Base-by-base conservation (phyloP, 805 yeast species). In the Metschnikowia cerradonensis region DNA sequence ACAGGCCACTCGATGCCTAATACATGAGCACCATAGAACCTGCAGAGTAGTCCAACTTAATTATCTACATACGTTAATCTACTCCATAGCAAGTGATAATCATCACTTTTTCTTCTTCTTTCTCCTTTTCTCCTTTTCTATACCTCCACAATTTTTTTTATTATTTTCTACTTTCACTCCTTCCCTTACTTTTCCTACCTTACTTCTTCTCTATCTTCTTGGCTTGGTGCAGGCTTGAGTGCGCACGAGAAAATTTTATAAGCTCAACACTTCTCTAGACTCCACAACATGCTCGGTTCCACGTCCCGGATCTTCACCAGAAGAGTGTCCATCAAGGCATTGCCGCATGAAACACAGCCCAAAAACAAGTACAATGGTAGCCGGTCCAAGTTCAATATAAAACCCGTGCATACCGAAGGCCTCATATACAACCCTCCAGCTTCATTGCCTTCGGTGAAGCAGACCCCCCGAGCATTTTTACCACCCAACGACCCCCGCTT, bases 401-500 rank as follows among this genome's bases (percentile, higher is more conserved):
- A 79, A 57, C 77, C 78, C 2, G 79, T 80, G 52, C 70, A 78
- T 17, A 80, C 84, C 1, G 71, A 76, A 22, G 92, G 92, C 4
- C 68, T 88, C 26, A 79, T 82, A 38, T 63, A 68, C 54, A 78
- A 89, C 39, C 90, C 90, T 22, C 79, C 91, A 3, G 78, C 86
- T 13, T 58, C 77, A 34, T 56, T 60, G 50, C 75, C 84, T 26
- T 67, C 78, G 11, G 70, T 76, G 51, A 69, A 80, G 66, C 78
- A 71, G 64, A 84, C 94, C 2, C 95, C 96, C 15, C 75, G 75
- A 47, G 81, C 83, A 2, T 88, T 88, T 64, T 66, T 88, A 50
- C 90, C 94, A 10, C 56, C 68, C 5, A 67, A 66, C 39, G 89
- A 87, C 61, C 81, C 82, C 40, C 77, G 94, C 57, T 73, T 75